phyloP scores from a whole-genome alignment of 23 red algal species.

The Gracilaria domingensis region DNA sequence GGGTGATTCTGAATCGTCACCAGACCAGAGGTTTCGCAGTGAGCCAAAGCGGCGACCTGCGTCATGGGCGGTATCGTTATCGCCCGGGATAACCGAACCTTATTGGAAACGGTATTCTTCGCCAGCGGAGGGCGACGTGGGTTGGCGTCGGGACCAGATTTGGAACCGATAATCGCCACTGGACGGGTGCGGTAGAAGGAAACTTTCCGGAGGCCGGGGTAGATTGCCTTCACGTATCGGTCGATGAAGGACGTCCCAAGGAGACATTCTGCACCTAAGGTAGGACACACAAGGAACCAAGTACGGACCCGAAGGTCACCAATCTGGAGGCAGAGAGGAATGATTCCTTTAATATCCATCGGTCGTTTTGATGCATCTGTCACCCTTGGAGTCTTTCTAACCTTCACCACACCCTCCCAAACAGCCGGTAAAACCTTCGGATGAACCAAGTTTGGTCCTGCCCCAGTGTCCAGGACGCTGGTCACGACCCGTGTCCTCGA shows the following conservation, averaged over 20 bases:
- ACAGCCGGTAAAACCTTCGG: neutral
- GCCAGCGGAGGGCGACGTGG: no score
- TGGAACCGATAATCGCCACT: neutral
- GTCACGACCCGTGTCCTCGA: neutral
- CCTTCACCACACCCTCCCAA: neutral
- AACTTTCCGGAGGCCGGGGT: neutral
- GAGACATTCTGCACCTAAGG: neutral
- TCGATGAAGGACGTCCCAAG: neutral
- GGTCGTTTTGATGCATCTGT: conserved; percentile 1
- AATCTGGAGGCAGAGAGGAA: neutral
- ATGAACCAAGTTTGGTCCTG: no score
- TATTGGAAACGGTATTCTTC: no score
- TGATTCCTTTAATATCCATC: conserved; percentile 16
- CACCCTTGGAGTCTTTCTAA: neutral
- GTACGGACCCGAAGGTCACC: neutral
- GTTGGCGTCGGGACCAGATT: neutral
- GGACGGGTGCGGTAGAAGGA: conserved; percentile 3
- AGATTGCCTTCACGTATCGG: neutral
- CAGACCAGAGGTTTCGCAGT: neutral
- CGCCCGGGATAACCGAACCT: neutral
- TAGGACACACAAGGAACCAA: neutral
- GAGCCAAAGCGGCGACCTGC: neutral
- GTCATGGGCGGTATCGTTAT: neutral
- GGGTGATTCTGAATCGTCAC: neutral
- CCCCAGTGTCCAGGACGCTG: neutral